These are phyloP conservation scores for Alternaria gansuensis DNA, from an alignment of 2,329 filamentous ascomycete species.

Conservation along the genomic window DNA sequence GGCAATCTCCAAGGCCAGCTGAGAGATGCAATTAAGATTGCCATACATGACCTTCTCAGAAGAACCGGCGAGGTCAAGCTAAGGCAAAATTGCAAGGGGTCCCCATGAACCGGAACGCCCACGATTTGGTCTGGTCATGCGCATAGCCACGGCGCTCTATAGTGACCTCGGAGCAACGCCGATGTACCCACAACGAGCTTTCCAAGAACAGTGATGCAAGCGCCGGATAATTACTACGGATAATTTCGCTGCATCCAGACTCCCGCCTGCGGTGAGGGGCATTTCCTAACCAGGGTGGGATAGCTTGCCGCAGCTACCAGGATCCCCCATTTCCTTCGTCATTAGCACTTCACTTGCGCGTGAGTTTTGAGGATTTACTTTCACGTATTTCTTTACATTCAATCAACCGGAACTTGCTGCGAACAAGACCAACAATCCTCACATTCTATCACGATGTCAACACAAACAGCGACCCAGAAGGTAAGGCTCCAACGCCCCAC, in stretches of 20 bases:
- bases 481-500: conserved; percentile 45
- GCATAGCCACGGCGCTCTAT: conserved; percentile 27
- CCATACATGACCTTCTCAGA: conserved; percentile 15
- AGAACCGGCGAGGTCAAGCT: conserved; percentile 4
- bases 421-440: neutral
- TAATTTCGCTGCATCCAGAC: conserved; percentile 41
- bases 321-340: conserved; percentile 41
- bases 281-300: conserved; percentile 36
- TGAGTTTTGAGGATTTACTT: conserved; percentile 24
- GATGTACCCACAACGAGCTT: conserved; percentile 26
- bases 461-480: conserved; percentile 45
- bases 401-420: neutral
- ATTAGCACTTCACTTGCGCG: conserved; percentile 34
- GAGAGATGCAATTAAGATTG: conserved; percentile 22
- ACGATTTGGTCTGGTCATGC: conserved; percentile 23
- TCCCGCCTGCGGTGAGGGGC: conserved; percentile 33
- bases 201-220: conserved; percentile 32
- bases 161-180: conserved; percentile 38
- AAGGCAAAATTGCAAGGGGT: conserved; percentile 1
- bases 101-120: conserved; percentile 13
- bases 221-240: conserved; percentile 49
- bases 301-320: conserved; percentile 38
- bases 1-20: conserved; percentile 31
- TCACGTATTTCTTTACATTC: conserved; percentile 17
- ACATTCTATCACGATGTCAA: conserved; percentile 36